phyloP scores from a whole-genome alignment of 495 filamentous ascomycete species.

The Hypoxylon rickii region DNA sequence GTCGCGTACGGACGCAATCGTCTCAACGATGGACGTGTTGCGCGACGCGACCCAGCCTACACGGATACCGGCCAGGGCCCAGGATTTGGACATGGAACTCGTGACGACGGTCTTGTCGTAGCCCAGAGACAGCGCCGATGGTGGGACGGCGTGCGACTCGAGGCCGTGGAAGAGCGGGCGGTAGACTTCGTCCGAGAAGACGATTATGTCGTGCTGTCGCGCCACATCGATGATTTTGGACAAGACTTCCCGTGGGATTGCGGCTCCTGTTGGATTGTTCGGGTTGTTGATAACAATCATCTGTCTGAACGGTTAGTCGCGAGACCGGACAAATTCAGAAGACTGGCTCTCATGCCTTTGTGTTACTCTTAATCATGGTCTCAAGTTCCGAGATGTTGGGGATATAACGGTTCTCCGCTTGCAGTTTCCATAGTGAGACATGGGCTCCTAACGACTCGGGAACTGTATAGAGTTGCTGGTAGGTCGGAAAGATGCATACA shows the following conservation, averaged over 20 bases:
- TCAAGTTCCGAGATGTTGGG: slow-evolving; percentile 71
- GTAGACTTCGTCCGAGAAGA: slow-evolving; percentile 86
- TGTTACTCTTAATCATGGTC: slow-evolving; percentile 70
- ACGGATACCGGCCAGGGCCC: slow-evolving; percentile 80
- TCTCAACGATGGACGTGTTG: slow-evolving; percentile 63
- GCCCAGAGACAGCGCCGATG: slow-evolving; percentile 70
- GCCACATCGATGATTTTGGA: slow-evolving; percentile 68
- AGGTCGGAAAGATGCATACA: slow-evolving; percentile 87
- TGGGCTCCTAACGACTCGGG: slow-evolving; percentile 79
- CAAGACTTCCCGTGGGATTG: slow-evolving; percentile 65
- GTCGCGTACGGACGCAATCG: slow-evolving; percentile 68
- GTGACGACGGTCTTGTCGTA: slow-evolving; percentile 75
- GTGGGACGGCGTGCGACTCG: slow-evolving; percentile 61
- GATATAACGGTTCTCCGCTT: slow-evolving; percentile 65
- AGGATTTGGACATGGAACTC: slow-evolving; percentile 85
- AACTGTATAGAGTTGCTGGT: slow-evolving; percentile 83
- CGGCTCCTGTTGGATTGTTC: slow-evolving; percentile 84
- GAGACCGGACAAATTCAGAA: too few relatives aligned
- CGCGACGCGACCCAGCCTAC: slow-evolving; percentile 83
- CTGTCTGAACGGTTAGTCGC: slow-evolving; percentile 13
- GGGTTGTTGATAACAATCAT: slow-evolving; percentile 73
- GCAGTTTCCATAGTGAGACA: slow-evolving; percentile 79
- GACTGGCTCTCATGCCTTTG: slow-evolving; percentile 57
- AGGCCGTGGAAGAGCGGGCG: slow-evolving; percentile 80
- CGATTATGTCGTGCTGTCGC: slow-evolving; percentile 61